Base-by-base conservation (phyloP, 257 asterid species). In the Capsicum baccatum region DNA sequence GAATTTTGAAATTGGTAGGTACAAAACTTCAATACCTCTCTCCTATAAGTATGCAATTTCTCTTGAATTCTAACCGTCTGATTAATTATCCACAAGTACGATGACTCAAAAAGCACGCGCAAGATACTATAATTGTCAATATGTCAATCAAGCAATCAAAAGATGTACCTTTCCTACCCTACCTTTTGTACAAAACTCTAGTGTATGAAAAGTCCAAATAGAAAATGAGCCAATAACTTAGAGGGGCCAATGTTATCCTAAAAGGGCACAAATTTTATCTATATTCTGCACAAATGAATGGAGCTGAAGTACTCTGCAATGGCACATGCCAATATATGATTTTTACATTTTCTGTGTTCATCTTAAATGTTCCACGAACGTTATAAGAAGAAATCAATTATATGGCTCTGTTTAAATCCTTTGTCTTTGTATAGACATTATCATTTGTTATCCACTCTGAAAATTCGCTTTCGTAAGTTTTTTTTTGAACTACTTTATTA, bases 261-360 rank as follows among this genome's bases (percentile, higher is more conserved):
- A 76, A 76, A 52, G 81, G 81, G 81, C 48, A 76, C 81, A 76
- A 13, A 52, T 52, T 52, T 13, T 52, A 76, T 54, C 81, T 76
- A 26, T 52, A 15, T 15, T 76, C 81, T 76, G 80, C 44, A 76
- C 26, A 52, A 52, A 26, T 76, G 48, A 76, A 76, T 76, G 64
- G 73, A 33, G 59, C 26, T 52, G 19, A 76, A 33, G 81, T 76
- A 76, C 64, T 76, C 63, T 76, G 81, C 26, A 16, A 26, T 76
- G 63, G 63, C 81, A 76, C 81, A 76, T 76, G 81, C 26, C 63
- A 52, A 54, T 13, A 33, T 14, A 26, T 52, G 13, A 76, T n/a
- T 64, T 64, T 52, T 21, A 50, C 35, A 76, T 21, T 21, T 33
- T 76, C 21, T 76, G 35, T 50, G 57, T 74, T 50, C 44, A 21